Conservation (phyloP, 2,329 filamentous ascomycete species). For the Scolecobasidium constrictum region DNA sequence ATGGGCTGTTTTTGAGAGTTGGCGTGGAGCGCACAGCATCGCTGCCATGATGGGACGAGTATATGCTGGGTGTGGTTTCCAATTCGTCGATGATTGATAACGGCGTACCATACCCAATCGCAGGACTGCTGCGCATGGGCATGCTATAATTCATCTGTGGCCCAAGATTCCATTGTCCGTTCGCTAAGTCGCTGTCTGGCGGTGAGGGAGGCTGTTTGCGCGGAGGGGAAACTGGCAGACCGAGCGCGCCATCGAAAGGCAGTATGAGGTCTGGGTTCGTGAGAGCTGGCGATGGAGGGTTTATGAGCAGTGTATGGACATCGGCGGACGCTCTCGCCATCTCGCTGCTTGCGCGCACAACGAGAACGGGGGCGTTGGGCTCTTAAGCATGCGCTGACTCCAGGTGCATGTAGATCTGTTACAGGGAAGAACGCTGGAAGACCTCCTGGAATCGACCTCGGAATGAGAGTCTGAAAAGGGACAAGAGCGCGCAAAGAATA, state of each 20-base stretch:
- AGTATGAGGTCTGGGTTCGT: slow-evolving; percentile 94
- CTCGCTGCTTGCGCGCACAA: slow-evolving; percentile 1
- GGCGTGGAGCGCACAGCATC: background rate
- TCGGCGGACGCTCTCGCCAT: slow-evolving; percentile 1
- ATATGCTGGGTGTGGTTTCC: slow-evolving; percentile 7
- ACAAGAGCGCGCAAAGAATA: too few relatives aligned
- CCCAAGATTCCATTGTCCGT: background rate
- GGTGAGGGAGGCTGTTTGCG: slow-evolving; percentile 38
- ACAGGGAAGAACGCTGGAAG: background rate
- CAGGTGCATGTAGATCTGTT: background rate
- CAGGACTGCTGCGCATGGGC: background rate
- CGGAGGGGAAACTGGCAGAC: slow-evolving; percentile 24
- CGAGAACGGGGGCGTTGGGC: background rate
- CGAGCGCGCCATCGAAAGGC: slow-evolving; percentile 24
- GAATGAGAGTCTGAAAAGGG: background rate
- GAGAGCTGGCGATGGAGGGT: slow-evolving; percentile 62
- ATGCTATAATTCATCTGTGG: background rate
- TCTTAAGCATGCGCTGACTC: background rate
- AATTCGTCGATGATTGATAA: slow-evolving; percentile 5
- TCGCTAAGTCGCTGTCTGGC: slow-evolving; percentile 13
- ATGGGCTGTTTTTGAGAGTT: background rate
- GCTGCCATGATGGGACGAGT: background rate
- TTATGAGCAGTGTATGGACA: background rate
- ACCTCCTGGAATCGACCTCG: background rate
- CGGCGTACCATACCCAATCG: background rate